Base-by-base conservation (phyloP, 805 yeast genomes). In the Cyberlindnera meyerae region DNA sequence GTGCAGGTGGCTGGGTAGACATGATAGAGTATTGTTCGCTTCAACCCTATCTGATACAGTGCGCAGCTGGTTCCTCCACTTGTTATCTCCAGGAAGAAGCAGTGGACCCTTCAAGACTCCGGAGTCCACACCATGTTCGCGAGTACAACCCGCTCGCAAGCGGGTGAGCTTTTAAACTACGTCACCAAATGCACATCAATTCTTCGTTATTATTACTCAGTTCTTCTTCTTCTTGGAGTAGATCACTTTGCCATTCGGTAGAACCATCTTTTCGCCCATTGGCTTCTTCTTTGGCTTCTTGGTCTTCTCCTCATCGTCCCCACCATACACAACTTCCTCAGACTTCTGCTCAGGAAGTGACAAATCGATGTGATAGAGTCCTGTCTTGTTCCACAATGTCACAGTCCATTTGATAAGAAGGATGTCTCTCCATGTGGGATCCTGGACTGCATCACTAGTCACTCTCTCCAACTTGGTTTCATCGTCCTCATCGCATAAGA, bases 231-330 rank as follows among this genome's bases (percentile, higher is more conserved):
- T 53, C 36, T 47, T 49, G 24, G 57, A 42, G 35, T 61, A 59
- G 4, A 75, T 65, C 9, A 74, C 73, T 51, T 77, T 77, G 1
- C 85, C 85, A 49, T 78, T 79, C 8, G 82, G 81, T 41, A 79
- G 61, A 33, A 66, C 74, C 30, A 63, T 55, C 44, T 66, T 72
- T 39, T 68, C 68, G 8, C 73, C 75, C 34, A 55, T 58, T 17
- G 52, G 61, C 14, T 48, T 51, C 34, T 60, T 57, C 51, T 62
- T 52, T 43, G 60, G 35, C 36, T 24, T 42, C 43, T 16, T 42
- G 39, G 24, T 37, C 32, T 12, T 33, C 36, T 12, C 17, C 37
- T 26, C 34, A 24, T 14, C 12, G 14, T 25, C 15, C 14, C 26
- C 33, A 11, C n/a, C 9, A 9, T 20, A 20, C 22, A 20, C 22